Base-by-base conservation (phyloP, 805 yeast species). In the Saccharomyces paradoxus region DNA sequence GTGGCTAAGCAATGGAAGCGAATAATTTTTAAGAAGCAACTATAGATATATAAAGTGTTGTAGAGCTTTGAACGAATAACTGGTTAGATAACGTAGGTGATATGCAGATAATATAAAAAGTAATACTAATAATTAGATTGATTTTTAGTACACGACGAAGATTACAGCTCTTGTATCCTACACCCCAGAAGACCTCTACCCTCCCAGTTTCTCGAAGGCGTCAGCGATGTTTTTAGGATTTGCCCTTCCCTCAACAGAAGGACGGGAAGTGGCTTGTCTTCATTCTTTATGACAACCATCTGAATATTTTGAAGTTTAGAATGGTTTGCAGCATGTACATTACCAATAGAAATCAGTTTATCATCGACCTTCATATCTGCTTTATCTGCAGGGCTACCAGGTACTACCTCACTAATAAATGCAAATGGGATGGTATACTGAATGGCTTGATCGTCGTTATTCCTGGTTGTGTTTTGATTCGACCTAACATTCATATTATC, bases 131-230 rank as follows among this genome's bases (percentile, higher is more conserved):
- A 37, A 37, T 24, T 17, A 17, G 13, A 9, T 17, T 5, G 4
- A 2, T 17, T 21, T 37, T 17, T 8, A 17, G 17, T 17, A 6
- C 24, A 37, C 12, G 12, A 17, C 7, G 22, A 17, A 37, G 17
- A 8, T 64, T 67, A 77, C 31, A 78, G 49, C 49, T 77, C 78
- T 24, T 73, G 71, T 41, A 86, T 61, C 57, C 78, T 80, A 67
- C 90, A 86, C 1, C 92, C 92, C 32, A 86, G 68, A n/a, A 82
- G 59, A 1, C 92, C 91, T 37, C 71, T 70, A 7, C 92, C 92
- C 47, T 71, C 73, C 91, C 91, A 87, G 14, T 71, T 67, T 4
- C 66, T 66, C 5, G 77, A 67, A 1, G 91, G 92, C 2, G 62
- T 63, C 30, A 80, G 63, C 4, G 56, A 55, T 53, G 73, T 66